Conservation (phyloP, 148 eudicot species). For the Cornus suecica region DNA sequence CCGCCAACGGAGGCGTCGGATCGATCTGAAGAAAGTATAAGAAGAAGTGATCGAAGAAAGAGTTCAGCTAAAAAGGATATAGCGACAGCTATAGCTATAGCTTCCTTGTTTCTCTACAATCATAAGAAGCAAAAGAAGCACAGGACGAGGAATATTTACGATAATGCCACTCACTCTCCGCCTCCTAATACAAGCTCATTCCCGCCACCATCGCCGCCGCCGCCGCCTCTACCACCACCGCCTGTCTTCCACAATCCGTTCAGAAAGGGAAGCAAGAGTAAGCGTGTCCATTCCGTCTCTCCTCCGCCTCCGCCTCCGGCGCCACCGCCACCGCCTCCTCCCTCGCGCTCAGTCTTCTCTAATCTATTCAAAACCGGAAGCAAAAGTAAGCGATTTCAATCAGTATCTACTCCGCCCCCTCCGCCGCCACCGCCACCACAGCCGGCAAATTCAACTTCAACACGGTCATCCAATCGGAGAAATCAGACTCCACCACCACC, state of each 20-base stretch:
- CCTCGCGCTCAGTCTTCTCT: conserved; percentile 23
- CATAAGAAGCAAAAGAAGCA: conserved; percentile 39
- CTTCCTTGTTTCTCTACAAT: conserved; percentile 31
- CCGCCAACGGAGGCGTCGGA: neutral
- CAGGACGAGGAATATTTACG: conserved; percentile 24
- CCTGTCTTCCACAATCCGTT: conserved; percentile 41
- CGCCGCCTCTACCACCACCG: conserved; percentile 43
- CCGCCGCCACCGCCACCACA: conserved; percentile 26
- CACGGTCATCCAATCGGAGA: neutral
- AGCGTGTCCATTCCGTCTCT: conserved; percentile 48
- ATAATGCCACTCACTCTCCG: conserved; percentile 28
- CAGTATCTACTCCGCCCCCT: conserved; percentile 12
- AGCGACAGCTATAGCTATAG: conserved; percentile 41
- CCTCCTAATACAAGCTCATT: conserved; percentile 7
- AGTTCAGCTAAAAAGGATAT: conserved; percentile 55
- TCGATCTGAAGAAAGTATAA: conserved; percentile 21
- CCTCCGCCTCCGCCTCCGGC: conserved; percentile 38
- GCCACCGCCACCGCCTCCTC: conserved; percentile 39
- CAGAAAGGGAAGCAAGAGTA: conserved; percentile 41
- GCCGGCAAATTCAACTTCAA: conserved; percentile 20
- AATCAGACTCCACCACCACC: conserved; percentile 11
- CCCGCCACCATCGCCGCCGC: conserved; percentile 31
- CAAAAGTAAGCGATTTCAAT: conserved; percentile 32
- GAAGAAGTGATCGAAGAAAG: conserved; percentile 28
- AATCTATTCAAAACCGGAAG: conserved; percentile 27